phyloP scores from a whole-genome alignment of 2,329 filamentous ascomycete species.

The Fusarium praegraminearum region DNA sequence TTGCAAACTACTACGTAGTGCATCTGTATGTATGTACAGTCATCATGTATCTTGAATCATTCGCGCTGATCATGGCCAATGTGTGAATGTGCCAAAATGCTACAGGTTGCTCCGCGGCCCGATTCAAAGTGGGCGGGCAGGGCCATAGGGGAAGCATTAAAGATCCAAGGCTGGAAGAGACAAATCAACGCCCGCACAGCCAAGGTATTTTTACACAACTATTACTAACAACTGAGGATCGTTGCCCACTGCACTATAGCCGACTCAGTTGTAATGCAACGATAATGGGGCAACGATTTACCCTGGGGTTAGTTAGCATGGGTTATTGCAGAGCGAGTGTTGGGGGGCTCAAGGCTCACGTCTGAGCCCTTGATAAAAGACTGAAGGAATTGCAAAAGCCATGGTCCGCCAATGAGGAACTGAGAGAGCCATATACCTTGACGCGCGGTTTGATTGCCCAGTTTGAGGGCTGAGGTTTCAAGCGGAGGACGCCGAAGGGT shows the following conservation, averaged over 20 bases:
- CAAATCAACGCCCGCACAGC: slow-evolving; percentile 15
- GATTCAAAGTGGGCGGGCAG: slow-evolving; percentile 40
- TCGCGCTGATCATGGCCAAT: slow-evolving; percentile 25
- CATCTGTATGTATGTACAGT: not conserved
- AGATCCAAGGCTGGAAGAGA: not conserved
- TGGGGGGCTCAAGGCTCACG: slow-evolving; percentile 25
- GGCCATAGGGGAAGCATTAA: not conserved
- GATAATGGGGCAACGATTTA: slow-evolving; percentile 32
- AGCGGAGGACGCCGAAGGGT: slow-evolving; percentile 18
- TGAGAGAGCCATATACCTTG: slow-evolving; percentile 1
- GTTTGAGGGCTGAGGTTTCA: slow-evolving; percentile 5
- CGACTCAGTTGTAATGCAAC: slow-evolving; percentile 24
- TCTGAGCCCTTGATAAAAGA: slow-evolving; percentile 26
- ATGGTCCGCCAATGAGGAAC: slow-evolving; percentile 26
- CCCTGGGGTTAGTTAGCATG: slow-evolving; percentile 22
- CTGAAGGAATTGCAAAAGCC: not conserved
- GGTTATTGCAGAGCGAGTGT: slow-evolving; percentile 13
- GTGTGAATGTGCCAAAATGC: slow-evolving; percentile 8
- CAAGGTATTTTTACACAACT: slow-evolving; percentile 17
- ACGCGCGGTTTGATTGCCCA: slow-evolving; percentile 21
- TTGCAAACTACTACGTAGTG: slow-evolving; percentile 21
- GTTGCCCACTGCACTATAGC: slow-evolving; percentile 16
- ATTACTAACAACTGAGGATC: slow-evolving; percentile 33
- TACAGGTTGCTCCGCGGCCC: slow-evolving; percentile 41
- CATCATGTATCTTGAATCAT: not conserved